phyloP scores from a whole-genome alignment of 1,284 basidiomycete species.

The Apiotrichum veenhuisii region DNA sequence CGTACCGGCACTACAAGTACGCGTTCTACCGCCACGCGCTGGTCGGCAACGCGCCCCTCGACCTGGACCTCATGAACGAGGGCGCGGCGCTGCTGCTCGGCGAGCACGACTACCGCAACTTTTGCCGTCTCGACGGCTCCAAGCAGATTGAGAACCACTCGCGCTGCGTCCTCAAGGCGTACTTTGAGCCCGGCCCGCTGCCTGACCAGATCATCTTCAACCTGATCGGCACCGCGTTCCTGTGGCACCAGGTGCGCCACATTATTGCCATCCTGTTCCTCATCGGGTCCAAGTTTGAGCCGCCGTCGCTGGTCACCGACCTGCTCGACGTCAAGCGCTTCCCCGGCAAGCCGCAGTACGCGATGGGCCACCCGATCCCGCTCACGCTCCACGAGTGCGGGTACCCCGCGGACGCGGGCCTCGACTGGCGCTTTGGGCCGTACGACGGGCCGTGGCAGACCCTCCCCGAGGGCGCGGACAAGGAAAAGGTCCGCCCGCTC shows the following conservation, averaged over 20 bases:
- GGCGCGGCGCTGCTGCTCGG: conserved; percentile 73
- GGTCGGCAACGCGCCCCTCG: conserved; percentile 55
- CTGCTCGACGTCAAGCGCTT: conserved; percentile 61
- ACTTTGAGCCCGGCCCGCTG: conserved; percentile 27
- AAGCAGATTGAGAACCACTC: conserved; percentile 77
- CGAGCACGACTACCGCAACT: conserved; percentile 92
- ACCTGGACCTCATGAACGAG: conserved; percentile 70
- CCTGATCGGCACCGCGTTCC: conserved; percentile 80
- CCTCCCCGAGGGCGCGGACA: conserved; percentile 16
- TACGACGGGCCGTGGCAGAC: conserved; percentile 45
- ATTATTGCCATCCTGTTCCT: conserved; percentile 92
- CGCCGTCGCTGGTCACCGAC: conserved; percentile 64
- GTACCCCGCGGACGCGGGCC: conserved; percentile 62
- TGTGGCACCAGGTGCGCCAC: conserved; percentile 96
- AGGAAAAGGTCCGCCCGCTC: conserved; percentile 9
- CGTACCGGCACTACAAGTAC: conserved; percentile 93
- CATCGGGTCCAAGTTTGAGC: conserved; percentile 76
- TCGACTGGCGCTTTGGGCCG: conserved; percentile 66
- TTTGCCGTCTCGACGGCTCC: conserved; percentile 89
- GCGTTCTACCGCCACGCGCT: conserved; percentile 62
- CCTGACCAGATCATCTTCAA: conserved; percentile 65
- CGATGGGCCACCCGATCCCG: conserved; percentile 87
- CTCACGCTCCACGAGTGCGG: conserved; percentile 89
- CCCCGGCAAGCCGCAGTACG: conserved; percentile 81
- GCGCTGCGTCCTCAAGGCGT: conserved; percentile 37